A percentile compares a stretch with the other conserved stretches of the same genome.
Conservation (phyloP, 148 eudicot species). For the Camellia granthamiana region DNA sequence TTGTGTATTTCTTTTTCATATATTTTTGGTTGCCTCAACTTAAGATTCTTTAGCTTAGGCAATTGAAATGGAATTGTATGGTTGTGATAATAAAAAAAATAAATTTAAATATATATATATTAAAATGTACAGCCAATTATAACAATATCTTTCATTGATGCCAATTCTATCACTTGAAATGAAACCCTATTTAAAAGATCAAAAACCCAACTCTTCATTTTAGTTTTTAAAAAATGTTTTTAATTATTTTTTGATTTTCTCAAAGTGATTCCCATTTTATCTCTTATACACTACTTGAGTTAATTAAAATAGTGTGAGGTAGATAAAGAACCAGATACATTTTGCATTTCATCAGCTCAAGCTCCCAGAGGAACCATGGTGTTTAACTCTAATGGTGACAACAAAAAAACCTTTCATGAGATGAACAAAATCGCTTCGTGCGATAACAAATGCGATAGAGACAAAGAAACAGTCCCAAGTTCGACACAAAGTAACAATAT, state of each 20-base stretch:
- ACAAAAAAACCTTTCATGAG: not conserved
- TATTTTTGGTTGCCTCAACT: too few relatives aligned
- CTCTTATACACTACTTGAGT: too few relatives aligned
- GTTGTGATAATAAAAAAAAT: too few relatives aligned
- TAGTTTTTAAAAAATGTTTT: not conserved
- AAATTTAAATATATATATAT: too few relatives aligned
- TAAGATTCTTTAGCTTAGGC: too few relatives aligned
- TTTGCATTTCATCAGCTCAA: constrained; percentile 11
- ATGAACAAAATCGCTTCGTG: not conserved
- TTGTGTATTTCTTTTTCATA: too few relatives aligned
- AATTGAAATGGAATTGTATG: too few relatives aligned
- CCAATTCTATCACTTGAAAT: too few relatives aligned
- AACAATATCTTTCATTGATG: too few relatives aligned
- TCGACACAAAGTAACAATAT: not conserved
- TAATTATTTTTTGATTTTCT: too few relatives aligned
- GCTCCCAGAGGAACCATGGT: constrained; percentile 1
- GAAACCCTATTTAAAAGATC: too few relatives aligned
- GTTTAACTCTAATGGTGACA: not conserved
- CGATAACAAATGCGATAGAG: not conserved
- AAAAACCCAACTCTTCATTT: not conserved
- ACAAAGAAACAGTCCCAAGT: not conserved
- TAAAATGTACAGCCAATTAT: too few relatives aligned
- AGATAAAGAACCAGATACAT: constrained; percentile 1
- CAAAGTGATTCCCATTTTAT: not conserved
- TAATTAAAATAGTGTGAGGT: not conserved